Evolutionary conservation across 768 basidiomycete species (phyloP).

Genomic region (Macrolepiota fuliginosa): DNA sequence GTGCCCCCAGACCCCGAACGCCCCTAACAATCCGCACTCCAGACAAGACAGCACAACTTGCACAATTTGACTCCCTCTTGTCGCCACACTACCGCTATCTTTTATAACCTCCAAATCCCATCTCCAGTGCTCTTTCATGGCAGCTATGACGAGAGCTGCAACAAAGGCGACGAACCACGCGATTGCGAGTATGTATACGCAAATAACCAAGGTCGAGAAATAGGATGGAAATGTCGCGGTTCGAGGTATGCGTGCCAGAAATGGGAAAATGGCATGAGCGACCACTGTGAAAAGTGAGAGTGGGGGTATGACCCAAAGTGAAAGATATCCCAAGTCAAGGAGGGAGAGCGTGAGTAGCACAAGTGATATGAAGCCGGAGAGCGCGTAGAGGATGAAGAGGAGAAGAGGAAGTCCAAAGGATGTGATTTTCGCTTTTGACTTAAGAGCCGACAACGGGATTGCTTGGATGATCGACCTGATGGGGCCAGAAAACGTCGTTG

Average conservation of each 20-base stretch:
- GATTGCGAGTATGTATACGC: not conserved
- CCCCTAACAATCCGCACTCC: not conserved
- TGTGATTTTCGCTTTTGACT: not conserved
- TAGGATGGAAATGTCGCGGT: not conserved
- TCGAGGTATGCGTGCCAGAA: not conserved
- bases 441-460: not conserved
- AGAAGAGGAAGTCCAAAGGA: not conserved
- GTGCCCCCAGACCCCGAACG: not conserved
- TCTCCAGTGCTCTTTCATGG: not conserved
- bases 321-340: constrained; percentile 3
- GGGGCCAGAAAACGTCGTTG: not conserved
- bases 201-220: constrained; percentile 1
- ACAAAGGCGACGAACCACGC: constrained; percentile 8
- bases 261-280: not conserved
- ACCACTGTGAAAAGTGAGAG: not conserved
- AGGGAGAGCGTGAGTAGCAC: not conserved
- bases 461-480: not conserved
- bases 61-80: not conserved
- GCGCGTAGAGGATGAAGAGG: not conserved
- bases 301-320: constrained; percentile 2
- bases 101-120: not conserved
- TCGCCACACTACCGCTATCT: not conserved
- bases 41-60: not conserved
- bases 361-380: not conserved
- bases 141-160: not conserved